phyloP scores from a whole-genome alignment of 345 rosid species.

The Crucihimalaya himalaica region DNA sequence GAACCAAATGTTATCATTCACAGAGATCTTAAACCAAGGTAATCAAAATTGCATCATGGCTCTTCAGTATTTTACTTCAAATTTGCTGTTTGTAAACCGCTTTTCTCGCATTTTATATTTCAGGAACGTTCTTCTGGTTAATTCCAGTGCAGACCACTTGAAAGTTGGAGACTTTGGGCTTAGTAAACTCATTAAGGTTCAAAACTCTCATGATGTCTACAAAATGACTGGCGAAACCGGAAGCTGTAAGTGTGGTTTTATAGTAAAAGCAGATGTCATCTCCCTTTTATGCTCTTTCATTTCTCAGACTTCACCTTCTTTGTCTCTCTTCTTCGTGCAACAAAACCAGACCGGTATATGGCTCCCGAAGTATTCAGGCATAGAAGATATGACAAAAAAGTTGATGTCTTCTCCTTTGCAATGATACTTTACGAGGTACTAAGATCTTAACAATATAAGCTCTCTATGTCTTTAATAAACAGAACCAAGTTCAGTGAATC shows the following conservation, averaged over 20 bases:
- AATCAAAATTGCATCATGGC: slow-evolving; percentile 22
- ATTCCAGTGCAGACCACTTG: slow-evolving; percentile 90
- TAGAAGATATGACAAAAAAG: slow-evolving; percentile 95
- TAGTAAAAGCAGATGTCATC: not conserved
- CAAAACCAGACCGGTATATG: slow-evolving; percentile 90
- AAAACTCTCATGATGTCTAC: slow-evolving; percentile 94
- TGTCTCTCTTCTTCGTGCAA: slow-evolving; percentile 31
- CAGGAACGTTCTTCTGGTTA: slow-evolving; percentile 98
- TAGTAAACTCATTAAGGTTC: slow-evolving; percentile 97
- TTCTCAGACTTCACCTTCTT: slow-evolving; percentile 34
- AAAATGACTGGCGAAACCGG: slow-evolving; percentile 99
- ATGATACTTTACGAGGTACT: slow-evolving; percentile 95
- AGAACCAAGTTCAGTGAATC: slow-evolving; percentile 14
- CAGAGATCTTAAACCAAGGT: slow-evolving; percentile 96
- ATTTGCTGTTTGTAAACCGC: not conserved
- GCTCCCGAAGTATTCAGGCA: slow-evolving; percentile 99
- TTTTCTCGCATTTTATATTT: not conserved
- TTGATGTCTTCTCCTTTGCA: slow-evolving; percentile 96
- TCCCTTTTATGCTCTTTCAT: not conserved
- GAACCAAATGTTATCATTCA: slow-evolving; percentile 98
- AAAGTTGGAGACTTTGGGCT: slow-evolving; percentile 99
- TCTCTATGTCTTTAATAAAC: not conserved
- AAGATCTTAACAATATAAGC: not conserved
- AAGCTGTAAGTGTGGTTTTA: slow-evolving; percentile 71
- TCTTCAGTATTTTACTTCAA: not conserved